Evolutionary conservation across 352 stramenopile species (phyloP), one percentile per base, ranked within the genome.

Genomic region (Aphanomyces cochlioides): DNA sequence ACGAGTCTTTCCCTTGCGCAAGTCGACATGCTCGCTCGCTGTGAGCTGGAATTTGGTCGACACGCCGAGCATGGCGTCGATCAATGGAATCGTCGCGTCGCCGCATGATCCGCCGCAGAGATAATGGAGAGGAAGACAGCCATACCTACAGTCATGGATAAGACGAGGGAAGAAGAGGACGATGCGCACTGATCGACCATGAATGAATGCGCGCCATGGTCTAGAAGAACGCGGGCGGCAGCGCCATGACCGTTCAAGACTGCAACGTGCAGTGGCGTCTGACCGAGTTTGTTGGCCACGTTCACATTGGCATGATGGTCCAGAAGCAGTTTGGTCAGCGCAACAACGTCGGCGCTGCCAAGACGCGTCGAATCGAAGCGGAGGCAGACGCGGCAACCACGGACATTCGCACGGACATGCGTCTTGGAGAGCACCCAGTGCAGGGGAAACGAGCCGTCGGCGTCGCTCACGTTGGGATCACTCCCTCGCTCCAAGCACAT

Each of bases 121-220:
- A 63, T 90, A 93, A 61, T 93, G 86, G 19, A 93, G 48, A 3
- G 84, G 77, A 0, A 90, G 56, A 38, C 85, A 82, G 3, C 86
- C 86, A 34, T 80, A 81, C 1, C 63, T 54, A 56, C 67, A 28
- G 1, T 2, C 28, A 10, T 10, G 19, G 13, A n/a, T 64, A 19
- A 53, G 1, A 93, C 2, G 54, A 60, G 1, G 10, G 10, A 50
- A 50, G 43, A n/a, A 12, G 54, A 2, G 10, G 37, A n/a, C 28
- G 10, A 10, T 12, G 13, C 7, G 4, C 39, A 70, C 64, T 43
- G 12, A 36, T 70, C 64, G 19, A 28, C 37, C 36, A 61, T 17
- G 43, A 70, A 70, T 17, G 64, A 45, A 54, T 70, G 17, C n/a
- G 64, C 64, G 4, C 64, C 64, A 5, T 53, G 64, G 19, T 61